Base-by-base conservation (phyloP, 768 basidiomycete genomes). In the Cyclocybe aegerita region DNA sequence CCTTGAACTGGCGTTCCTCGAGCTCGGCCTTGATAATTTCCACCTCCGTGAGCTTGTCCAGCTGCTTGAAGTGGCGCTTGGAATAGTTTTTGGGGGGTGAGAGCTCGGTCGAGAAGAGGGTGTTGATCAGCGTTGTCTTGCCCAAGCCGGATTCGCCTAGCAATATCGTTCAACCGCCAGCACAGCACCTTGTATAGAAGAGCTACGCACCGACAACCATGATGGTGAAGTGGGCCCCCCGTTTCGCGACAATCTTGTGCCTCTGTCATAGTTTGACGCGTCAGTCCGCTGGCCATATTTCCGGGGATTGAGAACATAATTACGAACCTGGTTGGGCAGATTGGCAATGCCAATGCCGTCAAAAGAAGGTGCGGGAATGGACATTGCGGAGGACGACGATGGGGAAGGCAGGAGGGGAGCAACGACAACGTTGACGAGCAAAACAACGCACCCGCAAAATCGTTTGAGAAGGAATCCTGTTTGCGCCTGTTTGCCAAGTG, bases 1-100 rank as follows among this genome's bases (percentile, higher is more conserved):
- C 95, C 72, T 94, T 96, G 85, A 98, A 98, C 66, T 93, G 90
- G 68, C 95, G 93, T 72, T 98, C 97, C 74, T 98, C 97, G 16
- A 99, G 84, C 74, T 98, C 96, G 10, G 96, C 97, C 78, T 99
- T 99, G 80, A 98, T 93, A 46, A 99, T 96, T 66, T 98, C 97
- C 50, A 97, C 89, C 74, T 98, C 96, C 16, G 96, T 98, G 43
- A 98, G 84, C 75, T 98, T 98, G 81, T 98, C 96, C 58, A 98
- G 83, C 71, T 98, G 96, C 77, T 98, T 98, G 68, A 88, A 73
- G 75, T 93, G 91, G 47, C 93, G 88, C 63, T 78, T 81, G 63
- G 60, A 75, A 80, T 98, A 97, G 78, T 94, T 94, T 77, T 95
- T 95, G 43, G 88, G 66, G 6, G 88, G 79, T 7, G 93, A 96